These are phyloP conservation scores for Closterium sp. DNA, from an alignment of 139 green algal species.

Conservation along the genomic window DNA sequence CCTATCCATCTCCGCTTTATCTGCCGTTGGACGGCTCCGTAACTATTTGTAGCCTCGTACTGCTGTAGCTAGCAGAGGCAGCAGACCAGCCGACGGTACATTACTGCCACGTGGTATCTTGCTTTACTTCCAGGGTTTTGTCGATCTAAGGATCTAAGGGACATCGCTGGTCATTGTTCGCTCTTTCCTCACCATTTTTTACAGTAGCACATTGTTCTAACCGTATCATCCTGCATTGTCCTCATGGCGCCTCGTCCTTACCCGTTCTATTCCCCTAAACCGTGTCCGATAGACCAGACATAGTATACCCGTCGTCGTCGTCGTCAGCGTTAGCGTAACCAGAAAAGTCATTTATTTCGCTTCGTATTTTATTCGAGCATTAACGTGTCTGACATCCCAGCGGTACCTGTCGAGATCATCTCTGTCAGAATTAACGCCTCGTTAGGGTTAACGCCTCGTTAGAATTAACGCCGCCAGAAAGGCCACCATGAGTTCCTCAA, in stretches of 20 bases:
- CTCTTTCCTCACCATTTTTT: neutral
- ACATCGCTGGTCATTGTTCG: too few species aligned
- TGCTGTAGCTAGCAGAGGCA: neutral
- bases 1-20: neutral
- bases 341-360: neutral
- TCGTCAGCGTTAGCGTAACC: neutral
- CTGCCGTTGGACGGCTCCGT: neutral
- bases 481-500: neutral
- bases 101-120: neutral
- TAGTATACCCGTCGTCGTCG: neutral
- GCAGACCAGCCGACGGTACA: neutral
- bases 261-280: neutral
- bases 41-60: neutral
- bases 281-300: neutral
- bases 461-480: neutral
- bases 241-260: neutral
- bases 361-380: neutral
- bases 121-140: neutral
- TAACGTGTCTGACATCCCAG: neutral
- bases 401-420: neutral
- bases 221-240: neutral
- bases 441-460: neutral
- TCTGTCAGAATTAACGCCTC: neutral
- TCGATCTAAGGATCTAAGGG: neutral
- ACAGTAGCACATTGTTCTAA: too few species aligned